Evolutionary conservation across 108 stramenopile species (phyloP).

Genomic region (Stephanodiscus minutulus): DNA sequence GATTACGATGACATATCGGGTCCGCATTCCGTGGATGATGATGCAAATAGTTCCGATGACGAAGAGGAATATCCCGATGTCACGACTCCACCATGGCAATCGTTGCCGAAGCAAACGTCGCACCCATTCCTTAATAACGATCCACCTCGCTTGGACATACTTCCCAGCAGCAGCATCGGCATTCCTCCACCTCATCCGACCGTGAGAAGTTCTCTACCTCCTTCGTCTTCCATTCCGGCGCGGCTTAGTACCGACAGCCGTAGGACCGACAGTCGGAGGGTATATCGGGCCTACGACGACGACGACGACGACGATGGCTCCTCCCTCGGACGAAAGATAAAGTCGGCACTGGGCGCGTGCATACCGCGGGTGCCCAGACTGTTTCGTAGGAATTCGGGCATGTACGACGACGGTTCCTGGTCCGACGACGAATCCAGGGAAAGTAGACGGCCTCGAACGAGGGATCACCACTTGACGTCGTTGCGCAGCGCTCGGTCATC

Average conservation of each 20-base stretch:
- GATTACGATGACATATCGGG: not conserved
- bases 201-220: conserved; percentile 1
- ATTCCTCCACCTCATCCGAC: conserved; percentile 2
- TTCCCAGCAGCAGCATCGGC: not conserved
- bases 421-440: conserved; percentile 42
- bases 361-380: conserved; percentile 31
- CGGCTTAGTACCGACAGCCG: conserved; percentile 5
- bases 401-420: conserved; percentile 50
- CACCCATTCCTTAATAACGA: not conserved
- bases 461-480: not conserved
- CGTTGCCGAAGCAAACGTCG: not conserved
- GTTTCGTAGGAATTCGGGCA: conserved; percentile 15
- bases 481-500: not conserved
- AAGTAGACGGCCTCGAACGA: not conserved
- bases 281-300: conserved; percentile 24
- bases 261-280: not conserved
- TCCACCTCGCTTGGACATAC: not conserved
- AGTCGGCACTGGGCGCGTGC: conserved; percentile 33
- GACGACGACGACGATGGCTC: conserved; percentile 43
- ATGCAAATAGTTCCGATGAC: conserved; percentile 12
- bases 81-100: not conserved
- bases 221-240: conserved; percentile 11
- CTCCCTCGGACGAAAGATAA: conserved; percentile 42
- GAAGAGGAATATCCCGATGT: not conserved
- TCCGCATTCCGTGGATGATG: not conserved